Conservation (phyloP, 2,329 filamentous ascomycete species). For the Aspergillus texensis region DNA sequence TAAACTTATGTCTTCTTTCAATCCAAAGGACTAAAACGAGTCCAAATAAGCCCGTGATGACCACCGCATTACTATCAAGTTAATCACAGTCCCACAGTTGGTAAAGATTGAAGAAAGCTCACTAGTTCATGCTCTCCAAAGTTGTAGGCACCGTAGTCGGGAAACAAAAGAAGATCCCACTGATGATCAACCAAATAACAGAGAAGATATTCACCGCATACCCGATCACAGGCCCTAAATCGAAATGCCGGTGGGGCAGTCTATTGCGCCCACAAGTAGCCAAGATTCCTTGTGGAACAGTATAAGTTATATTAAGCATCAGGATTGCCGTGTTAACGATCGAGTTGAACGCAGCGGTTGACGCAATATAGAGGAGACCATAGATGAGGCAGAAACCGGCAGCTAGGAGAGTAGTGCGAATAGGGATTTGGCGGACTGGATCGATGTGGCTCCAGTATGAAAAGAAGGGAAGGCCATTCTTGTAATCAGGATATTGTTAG, state of each 20-base stretch:
- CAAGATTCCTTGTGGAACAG: constrained; percentile 30
- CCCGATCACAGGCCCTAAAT: constrained; percentile 4
- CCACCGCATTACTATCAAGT: constrained; percentile 10
- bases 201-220: constrained; percentile 11
- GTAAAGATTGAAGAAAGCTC: neutral
- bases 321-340: constrained; percentile 35
- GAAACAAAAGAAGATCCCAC: constrained; percentile 8
- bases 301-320: constrained; percentile 34
- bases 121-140: constrained; percentile 15
- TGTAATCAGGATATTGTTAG: neutral
- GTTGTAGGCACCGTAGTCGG: neutral
- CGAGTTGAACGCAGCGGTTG: constrained; percentile 36
- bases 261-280: neutral
- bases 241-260: neutral
- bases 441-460: constrained; percentile 29
- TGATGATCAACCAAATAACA: constrained; percentile 6
- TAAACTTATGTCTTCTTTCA: constrained; percentile 16
- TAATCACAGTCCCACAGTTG: neutral
- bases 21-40: constrained; percentile 15
- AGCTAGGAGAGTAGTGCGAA: constrained; percentile 31
- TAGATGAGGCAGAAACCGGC: constrained; percentile 31
- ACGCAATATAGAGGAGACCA: constrained; percentile 36
- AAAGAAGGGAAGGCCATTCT: constrained; percentile 28
- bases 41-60: constrained; percentile 13
- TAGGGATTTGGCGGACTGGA: constrained; percentile 24